Base-by-base conservation (phyloP, 441 rosid genomes). In the Erysimum cheiri region DNA sequence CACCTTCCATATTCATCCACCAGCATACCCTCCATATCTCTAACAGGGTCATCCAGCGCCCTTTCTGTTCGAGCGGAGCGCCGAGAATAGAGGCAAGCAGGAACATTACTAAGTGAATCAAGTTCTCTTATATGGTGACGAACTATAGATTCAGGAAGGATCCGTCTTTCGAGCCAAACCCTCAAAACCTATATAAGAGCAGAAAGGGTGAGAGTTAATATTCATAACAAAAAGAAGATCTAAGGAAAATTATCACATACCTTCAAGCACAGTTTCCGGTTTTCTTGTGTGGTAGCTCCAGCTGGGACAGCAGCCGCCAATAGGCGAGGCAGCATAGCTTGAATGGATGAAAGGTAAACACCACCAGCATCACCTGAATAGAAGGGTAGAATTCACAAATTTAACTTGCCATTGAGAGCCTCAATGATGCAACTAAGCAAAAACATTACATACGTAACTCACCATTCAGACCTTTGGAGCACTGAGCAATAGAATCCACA, bases 1-100 rank as follows among this genome's bases (percentile, higher is more conserved):
- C 37, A 95, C 99, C 99, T 95, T 79, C 99, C 98, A 80, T 95
- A 95, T 85, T 95, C 99, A 67, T 95, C 99, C 55, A 95, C 96
- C 77, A 88, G 91, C 92, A 95, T 92, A 65, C 98, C 99, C 91
- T 87, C 99, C 99, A 95, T 92, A 70, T 95, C 98, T 79, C 99
- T 92, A 40, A 92, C 74, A 68, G 99, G 99, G 78, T 95, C 99
- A 81, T 92, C 99, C 68, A 95, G 74, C 8, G 99, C 69, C 80
- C 99, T 91, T 74, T 95, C 98, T 59, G 95, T 92, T 81, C 99
- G 87, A 61, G 99, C 85, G 36, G 99, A 89, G 64, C 96, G 97
- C 44, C 96, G 91, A 75, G 97, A 80, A 80, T 87, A 92, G 48
- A 85, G 78, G 77, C 89, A 92, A 66, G 80, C 85, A 73, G 97